These are phyloP conservation scores for Iris pallida DNA, from an alignment of 116 monocot genomes.

Conservation along the genomic window DNA sequence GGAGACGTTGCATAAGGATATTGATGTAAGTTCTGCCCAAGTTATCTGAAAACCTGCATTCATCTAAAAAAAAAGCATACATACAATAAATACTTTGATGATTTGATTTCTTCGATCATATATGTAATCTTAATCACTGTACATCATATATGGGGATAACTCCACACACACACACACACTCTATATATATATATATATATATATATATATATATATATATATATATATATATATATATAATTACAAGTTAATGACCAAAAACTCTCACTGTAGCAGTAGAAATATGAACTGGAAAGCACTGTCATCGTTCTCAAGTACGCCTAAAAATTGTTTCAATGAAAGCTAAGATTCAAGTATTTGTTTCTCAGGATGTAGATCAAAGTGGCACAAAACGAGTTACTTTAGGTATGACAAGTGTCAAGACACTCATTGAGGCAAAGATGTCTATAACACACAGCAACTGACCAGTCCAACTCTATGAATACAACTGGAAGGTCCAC, in stretches of 20 bases:
- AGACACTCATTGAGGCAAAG: slow-evolving; percentile 59
- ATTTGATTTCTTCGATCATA: neutral
- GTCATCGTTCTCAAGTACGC: no score
- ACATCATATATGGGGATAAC: no score
- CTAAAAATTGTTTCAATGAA: no score
- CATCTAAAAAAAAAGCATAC: neutral
- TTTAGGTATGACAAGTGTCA: slow-evolving; percentile 32
- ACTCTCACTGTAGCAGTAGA: no score
- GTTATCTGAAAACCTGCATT: neutral
- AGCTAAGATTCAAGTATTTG: neutral
- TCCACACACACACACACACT: no score
- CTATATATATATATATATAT: no score
- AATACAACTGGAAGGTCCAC: slow-evolving; percentile 26
- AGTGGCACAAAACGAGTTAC: slow-evolving; percentile 7
- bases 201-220: no score
- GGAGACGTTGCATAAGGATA: slow-evolving; percentile 12
- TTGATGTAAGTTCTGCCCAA: slow-evolving; percentile 27
- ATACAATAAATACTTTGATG: neutral
- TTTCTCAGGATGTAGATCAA: slow-evolving; percentile 38
- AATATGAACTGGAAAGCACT: no score
- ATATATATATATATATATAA: no score
- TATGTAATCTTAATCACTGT: neutral
- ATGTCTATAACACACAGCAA: slow-evolving; percentile 34
- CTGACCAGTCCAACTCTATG: slow-evolving; percentile 6
- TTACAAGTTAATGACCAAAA: no score